These are phyloP conservation scores for Saussurea involucrata DNA, from an alignment of 129 eudicot species.

Conservation along the genomic window DNA sequence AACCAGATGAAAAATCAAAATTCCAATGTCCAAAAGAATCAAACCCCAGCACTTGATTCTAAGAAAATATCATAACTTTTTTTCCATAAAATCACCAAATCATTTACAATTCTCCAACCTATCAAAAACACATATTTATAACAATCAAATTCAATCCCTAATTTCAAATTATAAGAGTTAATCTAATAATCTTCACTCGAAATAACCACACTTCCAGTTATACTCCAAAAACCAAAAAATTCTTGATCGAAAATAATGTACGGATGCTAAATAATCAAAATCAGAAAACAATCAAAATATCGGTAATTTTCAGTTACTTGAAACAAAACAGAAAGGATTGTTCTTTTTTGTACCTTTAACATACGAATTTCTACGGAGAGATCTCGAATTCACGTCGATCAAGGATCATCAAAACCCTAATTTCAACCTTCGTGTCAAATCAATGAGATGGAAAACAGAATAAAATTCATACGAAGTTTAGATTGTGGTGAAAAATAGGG, in stretches of 20 bases:
- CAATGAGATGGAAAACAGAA: slow-evolving; percentile 11
- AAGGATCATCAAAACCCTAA: not conserved
- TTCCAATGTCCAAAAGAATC: not conserved
- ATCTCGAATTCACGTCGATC: slow-evolving; percentile 8
- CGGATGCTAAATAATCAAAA: not conserved
- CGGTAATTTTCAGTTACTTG: not conserved
- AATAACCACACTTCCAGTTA: not conserved
- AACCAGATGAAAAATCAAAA: slow-evolving; percentile 1
- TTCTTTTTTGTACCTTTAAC: not conserved
- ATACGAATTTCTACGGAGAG: not conserved
- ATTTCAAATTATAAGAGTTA: not conserved
- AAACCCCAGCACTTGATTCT: not conserved
- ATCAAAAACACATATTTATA: not conserved
- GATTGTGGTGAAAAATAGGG: slow-evolving; percentile 23
- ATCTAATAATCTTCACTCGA: not conserved
- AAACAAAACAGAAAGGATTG: not conserved
- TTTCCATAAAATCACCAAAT: not conserved
- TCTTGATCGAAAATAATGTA: not conserved
- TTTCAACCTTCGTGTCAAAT: not conserved
- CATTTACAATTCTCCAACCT: not conserved
- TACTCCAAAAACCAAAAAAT: not conserved
- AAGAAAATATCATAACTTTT: not conserved
- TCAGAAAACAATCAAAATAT: not conserved
- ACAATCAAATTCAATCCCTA: not conserved
- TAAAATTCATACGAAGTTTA: not conserved